Conservation (phyloP, 352 stramenopile species). For the Elongisporangium undulatum region DNA sequence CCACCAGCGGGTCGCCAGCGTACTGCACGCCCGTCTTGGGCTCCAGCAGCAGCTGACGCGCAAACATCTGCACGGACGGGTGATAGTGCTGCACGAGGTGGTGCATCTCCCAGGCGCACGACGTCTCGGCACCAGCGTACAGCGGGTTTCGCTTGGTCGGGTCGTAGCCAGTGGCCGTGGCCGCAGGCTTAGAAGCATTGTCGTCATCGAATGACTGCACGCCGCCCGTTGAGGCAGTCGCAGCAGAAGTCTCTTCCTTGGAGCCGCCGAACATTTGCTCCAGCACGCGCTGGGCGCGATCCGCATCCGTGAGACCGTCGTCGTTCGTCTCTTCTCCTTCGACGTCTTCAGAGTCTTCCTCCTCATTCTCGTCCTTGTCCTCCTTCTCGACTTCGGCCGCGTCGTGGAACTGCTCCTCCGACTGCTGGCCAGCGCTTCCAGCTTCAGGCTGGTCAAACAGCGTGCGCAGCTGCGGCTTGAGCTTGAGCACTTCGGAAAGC, state of each 20-base stretch:
- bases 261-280: conserved; percentile 64
- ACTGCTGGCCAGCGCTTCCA: conserved; percentile 4
- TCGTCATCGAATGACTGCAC: conserved; percentile 41
- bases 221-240: conserved; percentile 6
- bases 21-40: conserved; percentile 83
- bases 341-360: conserved; percentile 24
- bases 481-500: conserved; percentile 92
- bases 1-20: conserved; percentile 93
- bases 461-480: conserved; percentile 70
- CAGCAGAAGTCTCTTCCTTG: conserved; percentile 11
- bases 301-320: conserved; percentile 44
- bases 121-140: conserved; percentile 62
- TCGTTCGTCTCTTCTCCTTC: conserved; percentile 18
- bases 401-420: conserved; percentile 59
- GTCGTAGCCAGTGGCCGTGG: conserved; percentile 54
- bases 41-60: conserved; percentile 71
- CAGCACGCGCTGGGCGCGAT: conserved; percentile 50
- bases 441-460: conserved; percentile 65
- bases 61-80: conserved; percentile 93
- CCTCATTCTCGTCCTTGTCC: conserved; percentile 26
- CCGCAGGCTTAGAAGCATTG: conserved; percentile 9
- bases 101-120: conserved; percentile 92
- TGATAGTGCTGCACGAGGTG: conserved; percentile 94
- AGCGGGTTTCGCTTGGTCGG: conserved; percentile 85
- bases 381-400: conserved; percentile 31